Evolutionary conservation across 2,329 filamentous ascomycete species (phyloP), one percentile per base, ranked within the genome.

Genomic region (Didymella arachidicola): DNA sequence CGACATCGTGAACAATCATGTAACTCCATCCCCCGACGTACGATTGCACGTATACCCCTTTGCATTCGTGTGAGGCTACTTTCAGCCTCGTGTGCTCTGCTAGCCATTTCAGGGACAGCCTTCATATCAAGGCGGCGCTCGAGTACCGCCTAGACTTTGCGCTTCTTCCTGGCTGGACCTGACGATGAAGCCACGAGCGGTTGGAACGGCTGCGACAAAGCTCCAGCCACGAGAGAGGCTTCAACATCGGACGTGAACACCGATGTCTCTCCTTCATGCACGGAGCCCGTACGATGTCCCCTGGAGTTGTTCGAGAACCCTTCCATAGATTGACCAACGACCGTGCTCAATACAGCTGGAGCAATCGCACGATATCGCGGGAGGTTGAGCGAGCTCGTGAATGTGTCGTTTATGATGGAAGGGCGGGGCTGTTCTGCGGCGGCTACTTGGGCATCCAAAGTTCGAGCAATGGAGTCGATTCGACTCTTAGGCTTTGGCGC

Each of bases 401-500:
- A 32, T 6, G 42, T 8, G n/a, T 4, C 25, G 32, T 43, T 39
- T 25, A 39, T 27, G n/a, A 42, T 36, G 16, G 38, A 46, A n/a
- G 43, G 26, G 4, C 44, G 7, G 18, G 58, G 51, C 41, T 64
- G 62, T 45, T 69, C 69, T 7, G 54, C 51, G n/a, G 58, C 62
- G 18, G 58, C 56, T 19, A 60, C 64, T 51, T 72, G 66, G 16
- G 62, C 63, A 44, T 70, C 64, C 14, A 72, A 57, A 27, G 67
- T 57, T 46, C 60, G 60, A 10, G 68, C 64, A 1, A 71, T 59
- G 1, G 69, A 72, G 18, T 69, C 65, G 36, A 66, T 68, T 16
- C 64, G 66, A 16, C 57, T 59, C 44, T 71, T 62, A 16, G 67
- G 65, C 44, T 51, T 64, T n/a, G 68, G 70, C 38, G 65, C 63